Evolutionary conservation across 495 filamentous ascomycete genomes (phyloP), one percentile per base, ranked within the genome.

Genomic region (Margaritispora aquatica): DNA sequence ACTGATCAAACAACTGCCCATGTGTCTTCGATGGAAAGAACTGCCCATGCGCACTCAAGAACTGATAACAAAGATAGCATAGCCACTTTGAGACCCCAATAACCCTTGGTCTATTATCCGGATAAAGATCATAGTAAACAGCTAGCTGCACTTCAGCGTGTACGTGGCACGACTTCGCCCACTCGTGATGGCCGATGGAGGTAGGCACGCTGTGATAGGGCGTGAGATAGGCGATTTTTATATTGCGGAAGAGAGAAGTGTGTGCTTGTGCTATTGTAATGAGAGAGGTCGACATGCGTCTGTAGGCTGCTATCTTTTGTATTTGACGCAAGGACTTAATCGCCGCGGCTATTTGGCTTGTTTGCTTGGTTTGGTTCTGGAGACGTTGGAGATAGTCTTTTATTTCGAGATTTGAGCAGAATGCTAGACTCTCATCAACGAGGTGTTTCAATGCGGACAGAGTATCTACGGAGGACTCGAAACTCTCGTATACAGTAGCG

Each of bases 11-110:
- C 0, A 55, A 31, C 26, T 53, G 41, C 1, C 59, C 59, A 51
- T 61, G 59, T 24, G 59, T 61, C 22, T 51, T 55, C 15, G 52
- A 57, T 1, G 54, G 52, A 46, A 61, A 61, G 52, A 61, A 61
- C 3, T 17, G 26, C 10, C 26, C 17, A 46, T 61, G 59, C n/a
- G 31, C 46, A 10, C 17, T 17, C 9, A 62, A 19, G 22, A 57
- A 57, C 1, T 41, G 60, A 47, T 53, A 55, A 24, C 60, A 62
- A 26, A 62, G 60, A 26, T 52, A 62, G 23, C 60, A 62, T 2
- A 55, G 51, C 34, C 46, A 57, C 20, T 62, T 62, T 1, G 54
- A 55, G 1, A 27, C 51, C 4, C 60, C 54, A 26, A 62, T 62
- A n/a, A 19, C 24, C 34, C 60, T 41, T 4, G 60, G 54, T 22